A percentile compares a stretch with the other conserved stretches of the same genome.
phyloP scores from a whole-genome alignment of 345 rosid genomes.

The Salix brachista region DNA sequence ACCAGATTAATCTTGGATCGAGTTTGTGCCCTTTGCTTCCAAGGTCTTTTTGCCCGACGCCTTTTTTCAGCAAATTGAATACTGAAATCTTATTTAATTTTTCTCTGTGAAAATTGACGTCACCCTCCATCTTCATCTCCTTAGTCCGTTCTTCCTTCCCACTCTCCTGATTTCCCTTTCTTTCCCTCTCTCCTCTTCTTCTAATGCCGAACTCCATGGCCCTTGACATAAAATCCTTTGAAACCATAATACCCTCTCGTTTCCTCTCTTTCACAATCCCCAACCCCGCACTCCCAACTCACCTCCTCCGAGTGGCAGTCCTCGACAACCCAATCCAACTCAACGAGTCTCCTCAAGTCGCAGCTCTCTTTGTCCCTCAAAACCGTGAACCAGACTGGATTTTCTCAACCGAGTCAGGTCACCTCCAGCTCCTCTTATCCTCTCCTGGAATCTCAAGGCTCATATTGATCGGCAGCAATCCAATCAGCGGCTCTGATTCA shows the following conservation, averaged over 20 bases:
- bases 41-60: not conserved
- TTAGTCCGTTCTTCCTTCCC: not conserved
- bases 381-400: constrained; percentile 76
- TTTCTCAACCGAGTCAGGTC: constrained; percentile 86
- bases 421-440: constrained; percentile 67
- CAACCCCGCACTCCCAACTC: constrained; percentile 19
- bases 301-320: constrained; percentile 64
- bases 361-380: constrained; percentile 66
- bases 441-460: constrained; percentile 56
- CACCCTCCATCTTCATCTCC: no score
- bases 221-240: constrained; percentile 47
- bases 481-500: constrained; percentile 13
- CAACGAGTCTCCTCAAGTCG: constrained; percentile 35
- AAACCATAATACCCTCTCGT: constrained; percentile 53
- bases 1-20: no score
- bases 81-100: not conserved
- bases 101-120: no score
- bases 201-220: constrained; percentile 35
- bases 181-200: not conserved
- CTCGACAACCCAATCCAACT: constrained; percentile 63
- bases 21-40: not conserved
- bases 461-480: constrained; percentile 51
- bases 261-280: constrained; percentile 68
- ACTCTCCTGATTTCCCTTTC: not conserved
- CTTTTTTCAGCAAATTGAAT: not conserved